A percentile compares a stretch with the other conserved stretches of the same genome.
phyloP scores from a whole-genome alignment of 2,329 filamentous ascomycete species.

The Penicillium sp. region DNA sequence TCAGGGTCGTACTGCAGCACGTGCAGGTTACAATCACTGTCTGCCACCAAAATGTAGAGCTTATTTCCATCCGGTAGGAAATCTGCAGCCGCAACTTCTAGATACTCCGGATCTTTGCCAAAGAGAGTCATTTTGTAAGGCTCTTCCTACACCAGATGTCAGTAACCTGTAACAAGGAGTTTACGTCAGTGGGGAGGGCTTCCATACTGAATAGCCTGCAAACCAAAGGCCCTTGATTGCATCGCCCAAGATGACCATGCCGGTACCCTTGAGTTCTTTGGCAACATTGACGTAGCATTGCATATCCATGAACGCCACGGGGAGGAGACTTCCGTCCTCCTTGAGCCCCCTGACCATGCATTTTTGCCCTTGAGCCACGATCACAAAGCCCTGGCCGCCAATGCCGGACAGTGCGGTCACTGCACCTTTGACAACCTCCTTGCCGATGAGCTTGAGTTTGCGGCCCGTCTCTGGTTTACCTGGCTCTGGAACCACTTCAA shows the following conservation, averaged over 20 bases:
- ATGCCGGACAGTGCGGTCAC: slow-evolving; percentile 85
- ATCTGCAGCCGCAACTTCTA: slow-evolving; percentile 80
- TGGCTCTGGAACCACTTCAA: slow-evolving; percentile 86
- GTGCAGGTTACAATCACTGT: slow-evolving; percentile 83
- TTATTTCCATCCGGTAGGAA: slow-evolving; percentile 85
- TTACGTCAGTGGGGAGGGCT: neutral
- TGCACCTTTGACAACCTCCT: slow-evolving; percentile 88
- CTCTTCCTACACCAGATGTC: slow-evolving; percentile 64
- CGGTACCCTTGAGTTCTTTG: slow-evolving; percentile 79
- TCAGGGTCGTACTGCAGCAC: slow-evolving; percentile 94
- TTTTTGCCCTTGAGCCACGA: slow-evolving; percentile 92
- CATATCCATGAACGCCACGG: slow-evolving; percentile 97
- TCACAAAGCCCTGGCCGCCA: slow-evolving; percentile 82
- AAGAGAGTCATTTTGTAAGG: slow-evolving; percentile 94
- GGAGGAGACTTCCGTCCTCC: slow-evolving; percentile 87
- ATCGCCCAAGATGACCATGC: slow-evolving; percentile 84
- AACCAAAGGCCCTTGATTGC: slow-evolving; percentile 95
- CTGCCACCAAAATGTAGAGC: slow-evolving; percentile 78
- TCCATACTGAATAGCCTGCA: slow-evolving; percentile 75
- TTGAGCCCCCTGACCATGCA: slow-evolving; percentile 95
- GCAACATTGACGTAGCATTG: slow-evolving; percentile 87
- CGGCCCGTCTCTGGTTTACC: slow-evolving; percentile 81
- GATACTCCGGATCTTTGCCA: slow-evolving; percentile 75
- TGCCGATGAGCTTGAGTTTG: slow-evolving; percentile 80
- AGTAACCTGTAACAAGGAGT: neutral